phyloP scores from a whole-genome alignment of 1,139 yeast genomes.

The Blastobotrys proliferans region DNA sequence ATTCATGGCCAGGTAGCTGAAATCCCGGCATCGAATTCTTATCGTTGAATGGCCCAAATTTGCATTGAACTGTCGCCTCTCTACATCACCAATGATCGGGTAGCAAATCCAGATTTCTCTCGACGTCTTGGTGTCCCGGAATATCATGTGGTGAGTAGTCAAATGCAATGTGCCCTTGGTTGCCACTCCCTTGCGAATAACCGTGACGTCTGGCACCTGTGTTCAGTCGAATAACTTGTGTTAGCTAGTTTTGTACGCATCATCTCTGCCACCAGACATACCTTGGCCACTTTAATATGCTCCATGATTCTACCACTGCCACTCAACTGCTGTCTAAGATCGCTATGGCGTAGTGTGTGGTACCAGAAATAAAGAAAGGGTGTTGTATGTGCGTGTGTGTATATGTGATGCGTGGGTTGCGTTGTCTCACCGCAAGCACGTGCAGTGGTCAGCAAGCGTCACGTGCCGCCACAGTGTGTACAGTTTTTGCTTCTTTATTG shows the following conservation, averaged over 20 bases:
- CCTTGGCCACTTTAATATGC: constrained; percentile 51
- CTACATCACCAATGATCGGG: constrained; percentile 72
- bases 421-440: too few relatives aligned
- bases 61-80: constrained; percentile 41
- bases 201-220: constrained; percentile 60
- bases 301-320: constrained; percentile 41
- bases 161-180: constrained; percentile 68
- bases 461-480: too few relatives aligned
- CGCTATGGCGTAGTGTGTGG: too few relatives aligned
- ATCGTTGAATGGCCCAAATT: constrained; percentile 48
- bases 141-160: constrained; percentile 84
- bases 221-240: not conserved
- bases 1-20: constrained; percentile 77
- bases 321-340: too few relatives aligned
- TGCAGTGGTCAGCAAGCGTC: too few relatives aligned
- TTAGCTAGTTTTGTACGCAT: not conserved
- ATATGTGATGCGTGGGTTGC: too few relatives aligned
- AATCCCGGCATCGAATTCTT: constrained; percentile 78
- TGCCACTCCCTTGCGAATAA: constrained; percentile 65
- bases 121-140: constrained; percentile 44
- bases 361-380: too few relatives aligned
- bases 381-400: too few relatives aligned
- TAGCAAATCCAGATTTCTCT: constrained; percentile 90
- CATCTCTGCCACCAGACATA: constrained; percentile 23
- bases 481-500: too few relatives aligned